Base-by-base conservation (phyloP, 1,139 yeast species). In the Pichia sp. region DNA sequence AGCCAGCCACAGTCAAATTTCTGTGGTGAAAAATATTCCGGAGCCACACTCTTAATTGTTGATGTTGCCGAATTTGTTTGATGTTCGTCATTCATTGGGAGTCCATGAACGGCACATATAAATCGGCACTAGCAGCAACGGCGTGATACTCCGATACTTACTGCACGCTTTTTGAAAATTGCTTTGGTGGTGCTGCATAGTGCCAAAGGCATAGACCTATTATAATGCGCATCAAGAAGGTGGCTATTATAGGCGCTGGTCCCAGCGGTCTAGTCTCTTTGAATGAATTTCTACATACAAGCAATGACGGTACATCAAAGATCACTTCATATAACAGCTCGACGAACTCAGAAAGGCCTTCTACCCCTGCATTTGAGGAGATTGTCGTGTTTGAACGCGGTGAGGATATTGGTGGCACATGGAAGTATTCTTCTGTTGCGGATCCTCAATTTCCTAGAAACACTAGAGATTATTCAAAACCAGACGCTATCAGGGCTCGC, bases 201-300 rank as follows among this genome's bases (percentile, higher is more conserved):
- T n/a, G n/a, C n/a, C n/a, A n/a, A n/a, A n/a, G n/a, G n/a, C n/a
- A n/a, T n/a, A n/a, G n/a, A n/a, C n/a, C n/a, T n/a, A n/a, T n/a
- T n/a, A n/a, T n/a, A n/a, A 15, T 23, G 25, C 15, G 27, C 14
- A 30, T 41, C 10, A 21, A 51, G 18, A 50, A 53, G 3, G 46
- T 62, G 11, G 66, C 65, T 2, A 50, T 63, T 25, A 53, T 63
- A 29, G 67, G 67, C 12, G 64, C 56, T n/a, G 67, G 67, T 7
- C 64, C 66, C 5, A 58, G 59, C n/a, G 67, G 67, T 1, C 43
- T 62, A 3, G 58, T 57, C 4, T 40, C 59, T 2, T 34, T 60
- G 17, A 55, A 58, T 35, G 67, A 63, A 38, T 37, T 62, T 4
- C 39, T 60, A 3, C 58, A 58, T 35, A 59, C 64, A 3, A 24